These are phyloP conservation scores for Ophiocordyceps polyrhachis-furcata DNA, from an alignment of 2,329 filamentous ascomycete genomes.

Conservation along the genomic window DNA sequence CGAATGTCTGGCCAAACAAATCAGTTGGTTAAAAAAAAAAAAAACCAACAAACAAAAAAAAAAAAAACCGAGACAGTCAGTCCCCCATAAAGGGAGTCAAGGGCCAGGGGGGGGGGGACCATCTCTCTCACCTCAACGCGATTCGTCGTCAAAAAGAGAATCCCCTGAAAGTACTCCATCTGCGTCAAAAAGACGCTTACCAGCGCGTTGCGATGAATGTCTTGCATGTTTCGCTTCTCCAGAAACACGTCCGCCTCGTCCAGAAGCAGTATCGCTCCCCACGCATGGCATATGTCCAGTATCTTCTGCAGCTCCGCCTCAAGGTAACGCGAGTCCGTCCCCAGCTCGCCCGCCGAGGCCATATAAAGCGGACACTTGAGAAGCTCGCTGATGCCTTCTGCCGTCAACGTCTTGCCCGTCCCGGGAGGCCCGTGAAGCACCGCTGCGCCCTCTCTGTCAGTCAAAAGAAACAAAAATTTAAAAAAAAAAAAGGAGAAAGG, in stretches of 20 bases:
- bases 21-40: neutral
- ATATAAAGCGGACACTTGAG: constrained; percentile 69
- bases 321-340: constrained; percentile 54
- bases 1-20: constrained; percentile 43
- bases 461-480: neutral
- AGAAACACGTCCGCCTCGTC: constrained; percentile 78
- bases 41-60: too few relatives aligned
- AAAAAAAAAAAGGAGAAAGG: neutral
- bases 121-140: constrained; percentile 52
- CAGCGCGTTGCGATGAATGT: constrained; percentile 69
- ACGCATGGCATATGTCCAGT: constrained; percentile 67
- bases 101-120: too few relatives aligned
- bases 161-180: constrained; percentile 83
- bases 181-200: constrained; percentile 76
- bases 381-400: constrained; percentile 69
- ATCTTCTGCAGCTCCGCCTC: constrained; percentile 68
- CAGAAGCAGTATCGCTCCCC: constrained; percentile 69
- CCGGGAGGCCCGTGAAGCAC: constrained; percentile 75
- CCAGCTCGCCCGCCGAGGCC: constrained; percentile 65
- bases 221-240: constrained; percentile 64
- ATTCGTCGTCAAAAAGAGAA: constrained; percentile 79
- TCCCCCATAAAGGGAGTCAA: too few relatives aligned
- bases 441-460: constrained; percentile 12
- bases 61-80: too few relatives aligned
- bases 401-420: constrained; percentile 76